A percentile compares a stretch with the other conserved stretches of the same genome.
These are phyloP conservation scores for Penicillium sp. DNA, from an alignment of 2,329 filamentous ascomycete genomes.

Conservation along the genomic window DNA sequence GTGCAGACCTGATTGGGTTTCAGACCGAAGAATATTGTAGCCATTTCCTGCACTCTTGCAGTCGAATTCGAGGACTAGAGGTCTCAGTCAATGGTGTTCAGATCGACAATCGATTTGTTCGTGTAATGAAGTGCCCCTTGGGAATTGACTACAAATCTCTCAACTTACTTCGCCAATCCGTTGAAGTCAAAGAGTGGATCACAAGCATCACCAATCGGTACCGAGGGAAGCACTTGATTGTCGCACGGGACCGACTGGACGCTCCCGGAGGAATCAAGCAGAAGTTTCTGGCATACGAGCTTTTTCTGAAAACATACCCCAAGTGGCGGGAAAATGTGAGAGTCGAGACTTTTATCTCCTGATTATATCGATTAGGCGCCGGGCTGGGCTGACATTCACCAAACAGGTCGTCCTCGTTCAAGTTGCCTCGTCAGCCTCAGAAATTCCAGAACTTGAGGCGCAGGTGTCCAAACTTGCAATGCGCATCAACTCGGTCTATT, in stretches of 20 bases:
- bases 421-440: conserved; percentile 83
- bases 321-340: conserved; percentile 74
- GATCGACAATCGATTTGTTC: conserved; percentile 84
- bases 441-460: conserved; percentile 80
- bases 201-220: conserved; percentile 78
- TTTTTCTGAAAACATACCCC: conserved; percentile 89
- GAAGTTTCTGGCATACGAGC: conserved; percentile 85
- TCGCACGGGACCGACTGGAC: conserved; percentile 91
- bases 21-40: conserved; percentile 90
- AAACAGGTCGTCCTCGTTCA: conserved; percentile 80
- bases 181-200: conserved; percentile 77
- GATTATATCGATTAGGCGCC: conserved; percentile 3
- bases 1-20: conserved; percentile 87
- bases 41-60: conserved; percentile 94
- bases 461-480: conserved; percentile 91
- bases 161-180: conserved; percentile 66
- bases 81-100: conserved; percentile 83
- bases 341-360: background rate
- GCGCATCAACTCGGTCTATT: conserved; percentile 85
- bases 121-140: conserved; percentile 78
- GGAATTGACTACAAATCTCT: conserved; percentile 82
- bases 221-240: conserved; percentile 83
- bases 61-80: conserved; percentile 80
- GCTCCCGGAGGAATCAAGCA: conserved; percentile 87
- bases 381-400: background rate